Evolutionary conservation across 2,329 filamentous ascomycete genomes (phyloP).

Genomic region (Cercospora citrullina): DNA sequence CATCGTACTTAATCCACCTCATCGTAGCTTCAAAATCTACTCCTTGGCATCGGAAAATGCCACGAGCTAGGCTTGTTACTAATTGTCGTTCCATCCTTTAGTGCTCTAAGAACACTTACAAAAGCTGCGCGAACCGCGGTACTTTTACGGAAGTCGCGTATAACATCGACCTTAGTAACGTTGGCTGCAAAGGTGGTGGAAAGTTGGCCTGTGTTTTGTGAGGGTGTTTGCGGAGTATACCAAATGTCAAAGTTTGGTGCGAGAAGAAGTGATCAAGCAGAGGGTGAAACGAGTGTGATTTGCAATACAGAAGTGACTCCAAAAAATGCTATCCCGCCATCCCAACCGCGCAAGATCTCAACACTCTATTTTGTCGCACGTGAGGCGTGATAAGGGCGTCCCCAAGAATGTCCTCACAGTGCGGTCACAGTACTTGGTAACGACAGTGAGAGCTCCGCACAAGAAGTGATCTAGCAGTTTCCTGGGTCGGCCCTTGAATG

Average conservation of each 20-base stretch:
- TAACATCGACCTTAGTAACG: background rate
- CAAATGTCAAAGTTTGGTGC: background rate
- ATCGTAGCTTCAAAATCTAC: too few relatives aligned
- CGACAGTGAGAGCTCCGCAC: background rate
- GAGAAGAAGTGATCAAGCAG: background rate
- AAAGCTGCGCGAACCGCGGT: background rate
- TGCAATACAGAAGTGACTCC: background rate
- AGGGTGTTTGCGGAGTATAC: background rate
- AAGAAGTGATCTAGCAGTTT: background rate
- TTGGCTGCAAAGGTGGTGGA: background rate
- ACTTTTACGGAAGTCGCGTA: background rate
- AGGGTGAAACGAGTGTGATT: background rate
- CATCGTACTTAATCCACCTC: background rate
- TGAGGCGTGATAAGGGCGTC: background rate
- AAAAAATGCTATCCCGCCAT: background rate
- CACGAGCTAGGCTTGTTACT: too few relatives aligned
- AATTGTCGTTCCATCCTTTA: too few relatives aligned
- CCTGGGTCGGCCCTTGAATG: background rate
- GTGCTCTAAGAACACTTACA: background rate
- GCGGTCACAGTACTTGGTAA: background rate
- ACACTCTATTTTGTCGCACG: background rate
- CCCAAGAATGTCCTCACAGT: background rate
- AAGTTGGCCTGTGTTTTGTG: background rate
- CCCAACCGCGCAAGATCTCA: background rate
- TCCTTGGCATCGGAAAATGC: too few relatives aligned